A percentile compares a stretch with the other conserved stretches of the same genome.
Evolutionary conservation across 805 yeast genomes (phyloP).

Genomic region (Pichia heedii): DNA sequence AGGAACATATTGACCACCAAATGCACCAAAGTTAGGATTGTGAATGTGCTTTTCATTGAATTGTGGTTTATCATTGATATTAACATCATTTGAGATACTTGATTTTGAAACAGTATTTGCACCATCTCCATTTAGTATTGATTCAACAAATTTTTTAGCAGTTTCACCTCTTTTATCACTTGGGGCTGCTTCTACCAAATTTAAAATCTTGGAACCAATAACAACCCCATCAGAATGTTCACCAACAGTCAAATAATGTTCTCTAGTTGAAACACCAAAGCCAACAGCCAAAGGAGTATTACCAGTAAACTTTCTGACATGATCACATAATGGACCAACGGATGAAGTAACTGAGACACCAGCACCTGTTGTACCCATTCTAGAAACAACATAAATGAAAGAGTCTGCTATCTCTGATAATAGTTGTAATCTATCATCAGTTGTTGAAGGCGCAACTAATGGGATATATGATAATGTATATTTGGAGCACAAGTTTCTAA

Average conservation of each 20-base stretch:
- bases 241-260: slow-evolving; percentile 78
- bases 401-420: slow-evolving; percentile 87
- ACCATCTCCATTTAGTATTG: slow-evolving; percentile 55
- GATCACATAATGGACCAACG: slow-evolving; percentile 57
- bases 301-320: slow-evolving; percentile 69
- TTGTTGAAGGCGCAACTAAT: slow-evolving; percentile 92
- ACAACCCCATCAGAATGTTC: slow-evolving; percentile 88
- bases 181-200: slow-evolving; percentile 55
- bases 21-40: slow-evolving; percentile 80
- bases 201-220: slow-evolving; percentile 81
- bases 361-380: slow-evolving; percentile 98
- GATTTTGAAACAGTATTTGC: slow-evolving; percentile 21
- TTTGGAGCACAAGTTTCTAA: slow-evolving; percentile 62
- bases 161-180: slow-evolving; percentile 51
- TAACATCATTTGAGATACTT: slow-evolving; percentile 12
- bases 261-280: slow-evolving; percentile 91
- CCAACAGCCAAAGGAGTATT: slow-evolving; percentile 90
- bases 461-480: slow-evolving; percentile 82
- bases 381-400: slow-evolving; percentile 89
- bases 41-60: slow-evolving; percentile 57
- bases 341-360: slow-evolving; percentile 52
- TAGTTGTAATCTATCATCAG: slow-evolving; percentile 74
- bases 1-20: slow-evolving; percentile 99
- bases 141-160: slow-evolving; percentile 60
- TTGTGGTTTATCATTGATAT: slow-evolving; percentile 14